Percentiles rank a stretch among this genome's conserved stretches.
Evolutionary conservation across 306 rosid species (phyloP).

Genomic region (Cyclanthera cordifolia): DNA sequence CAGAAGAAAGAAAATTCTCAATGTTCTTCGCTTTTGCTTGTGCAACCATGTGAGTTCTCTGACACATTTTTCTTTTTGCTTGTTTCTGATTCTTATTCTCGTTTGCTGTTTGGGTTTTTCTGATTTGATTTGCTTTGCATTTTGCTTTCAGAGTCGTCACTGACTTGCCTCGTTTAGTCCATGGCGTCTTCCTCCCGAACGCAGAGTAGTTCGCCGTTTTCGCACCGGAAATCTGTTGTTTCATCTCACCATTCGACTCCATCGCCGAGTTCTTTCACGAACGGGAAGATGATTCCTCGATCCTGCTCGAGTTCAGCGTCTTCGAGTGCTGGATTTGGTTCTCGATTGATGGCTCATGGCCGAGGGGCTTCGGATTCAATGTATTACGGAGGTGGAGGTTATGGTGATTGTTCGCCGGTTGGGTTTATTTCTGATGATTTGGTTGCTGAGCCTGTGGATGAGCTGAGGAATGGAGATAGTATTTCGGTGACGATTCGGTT

Average conservation of each 20-base stretch:
- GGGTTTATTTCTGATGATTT: conserved; percentile 62
- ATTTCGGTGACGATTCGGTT: conserved; percentile 98
- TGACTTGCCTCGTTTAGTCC: conserved; percentile 30
- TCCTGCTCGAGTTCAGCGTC: conserved; percentile 68
- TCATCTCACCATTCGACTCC: conserved; percentile 64
- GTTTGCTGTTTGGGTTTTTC: background rate
- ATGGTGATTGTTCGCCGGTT: conserved; percentile 46
- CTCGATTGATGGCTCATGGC: conserved; percentile 74
- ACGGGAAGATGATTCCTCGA: conserved; percentile 70
- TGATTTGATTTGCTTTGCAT: background rate
- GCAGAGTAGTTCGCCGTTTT: conserved; percentile 87
- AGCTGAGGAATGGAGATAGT: conserved; percentile 67
- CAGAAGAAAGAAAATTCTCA: conserved; percentile 17
- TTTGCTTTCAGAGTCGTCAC: conserved; percentile 39
- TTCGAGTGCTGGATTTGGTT: conserved; percentile 47
- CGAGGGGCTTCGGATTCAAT: conserved; percentile 62
- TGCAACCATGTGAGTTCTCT: conserved; percentile 69
- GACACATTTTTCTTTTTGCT: conserved; percentile 44
- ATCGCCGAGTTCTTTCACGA: conserved; percentile 70
- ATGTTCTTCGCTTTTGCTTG: conserved; percentile 41
- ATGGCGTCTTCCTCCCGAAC: conserved; percentile 97
- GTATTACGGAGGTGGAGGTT: conserved; percentile 25
- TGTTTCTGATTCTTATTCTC: conserved; percentile 12
- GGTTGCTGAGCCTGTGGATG: conserved; percentile 42
- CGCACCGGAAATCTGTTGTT: conserved; percentile 62